Conservation (phyloP, 192 early-diverging fungal genomes). For the Dispira simplex region DNA sequence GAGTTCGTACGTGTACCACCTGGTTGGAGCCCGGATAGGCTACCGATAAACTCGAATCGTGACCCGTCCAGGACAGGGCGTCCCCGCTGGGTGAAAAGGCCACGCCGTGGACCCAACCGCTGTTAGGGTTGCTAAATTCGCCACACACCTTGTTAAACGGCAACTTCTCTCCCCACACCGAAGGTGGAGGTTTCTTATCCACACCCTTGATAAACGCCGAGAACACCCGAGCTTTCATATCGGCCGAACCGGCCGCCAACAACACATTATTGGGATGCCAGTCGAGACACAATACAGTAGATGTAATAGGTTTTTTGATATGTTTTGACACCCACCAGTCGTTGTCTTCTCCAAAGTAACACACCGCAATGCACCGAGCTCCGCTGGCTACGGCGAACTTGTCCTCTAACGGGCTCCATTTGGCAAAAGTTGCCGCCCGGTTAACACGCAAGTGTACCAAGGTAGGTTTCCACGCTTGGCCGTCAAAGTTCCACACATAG, state of each 20-base stretch:
- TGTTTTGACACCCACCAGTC: constrained; percentile 97
- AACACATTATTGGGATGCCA: constrained; percentile 98
- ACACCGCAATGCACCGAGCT: constrained; percentile 77
- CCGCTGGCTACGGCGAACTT: constrained; percentile 98
- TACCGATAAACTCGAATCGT: constrained; percentile 76
- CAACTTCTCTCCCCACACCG: constrained; percentile 86
- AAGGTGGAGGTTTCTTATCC: constrained; percentile 73
- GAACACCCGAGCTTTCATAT: constrained; percentile 80
- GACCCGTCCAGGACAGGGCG: constrained; percentile 63
- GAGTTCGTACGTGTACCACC: constrained; percentile 39
- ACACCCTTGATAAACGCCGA: constrained; percentile 92
- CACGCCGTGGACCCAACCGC: constrained; percentile 89
- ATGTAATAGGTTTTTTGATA: constrained; percentile 82
- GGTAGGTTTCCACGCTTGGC: constrained; percentile 66
- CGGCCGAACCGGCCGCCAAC: constrained; percentile 76
- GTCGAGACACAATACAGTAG: constrained; percentile 73
- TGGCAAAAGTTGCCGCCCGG: constrained; percentile 85
- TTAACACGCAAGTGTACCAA: constrained; percentile 90
- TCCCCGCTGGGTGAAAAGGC: constrained; percentile 86
- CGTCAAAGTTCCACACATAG: constrained; percentile 87
- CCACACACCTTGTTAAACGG: constrained; percentile 87
- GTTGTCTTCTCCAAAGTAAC: constrained; percentile 91
- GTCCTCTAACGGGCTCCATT: constrained; percentile 89
- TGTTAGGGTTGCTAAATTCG: constrained; percentile 54
- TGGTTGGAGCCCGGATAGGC: constrained; percentile 46